Percentiles rank a stretch among this genome's conserved stretches.
Conservation (phyloP, 768 basidiomycete species). For the Boletus pseudopeckii region DNA sequence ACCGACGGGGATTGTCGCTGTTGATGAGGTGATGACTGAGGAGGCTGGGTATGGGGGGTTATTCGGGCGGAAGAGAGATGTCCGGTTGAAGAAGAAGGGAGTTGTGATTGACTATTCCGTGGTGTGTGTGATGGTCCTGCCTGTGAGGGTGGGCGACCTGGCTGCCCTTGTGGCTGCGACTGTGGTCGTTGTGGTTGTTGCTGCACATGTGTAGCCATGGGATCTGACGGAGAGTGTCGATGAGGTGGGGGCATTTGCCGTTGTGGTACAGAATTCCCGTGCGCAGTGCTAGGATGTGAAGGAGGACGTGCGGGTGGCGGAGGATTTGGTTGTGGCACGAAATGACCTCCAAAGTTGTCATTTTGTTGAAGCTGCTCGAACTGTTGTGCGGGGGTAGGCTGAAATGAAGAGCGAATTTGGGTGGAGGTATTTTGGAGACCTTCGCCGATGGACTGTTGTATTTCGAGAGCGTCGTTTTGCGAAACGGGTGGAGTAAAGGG, state of each 20-base stretch:
- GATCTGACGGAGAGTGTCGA: constrained; percentile 50
- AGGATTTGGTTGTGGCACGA: constrained; percentile 37
- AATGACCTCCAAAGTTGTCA: constrained; percentile 34
- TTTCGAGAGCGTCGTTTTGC: constrained; percentile 45
- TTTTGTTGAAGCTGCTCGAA: constrained; percentile 52
- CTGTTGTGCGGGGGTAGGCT: constrained; percentile 62
- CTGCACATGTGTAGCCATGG: constrained; percentile 37
- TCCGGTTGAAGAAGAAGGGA: constrained; percentile 31
- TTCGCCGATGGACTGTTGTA: constrained; percentile 41
- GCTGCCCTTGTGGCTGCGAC: constrained; percentile 53
- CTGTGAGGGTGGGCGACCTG: constrained; percentile 51
- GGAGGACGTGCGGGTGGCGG: constrained; percentile 42
- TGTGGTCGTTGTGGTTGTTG: constrained; percentile 51
- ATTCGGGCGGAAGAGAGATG: constrained; percentile 30
- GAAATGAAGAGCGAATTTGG: constrained; percentile 40
- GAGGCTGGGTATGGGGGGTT: constrained; percentile 33
- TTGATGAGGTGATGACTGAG: constrained; percentile 33
- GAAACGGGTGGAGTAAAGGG: constrained; percentile 49
- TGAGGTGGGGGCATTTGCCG: constrained; percentile 35
- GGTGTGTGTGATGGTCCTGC: constrained; percentile 47
- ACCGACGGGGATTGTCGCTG: constrained; percentile 33
- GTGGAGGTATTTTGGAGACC: constrained; percentile 39
- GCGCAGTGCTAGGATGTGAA: constrained; percentile 36
- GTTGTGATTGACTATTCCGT: constrained; percentile 35
- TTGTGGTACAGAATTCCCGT: constrained; percentile 31